Evolutionary conservation across 176 grass and related monocot genomes (phyloP), one percentile per base, ranked within the genome.

Genomic region (Zoysia japonica): DNA sequence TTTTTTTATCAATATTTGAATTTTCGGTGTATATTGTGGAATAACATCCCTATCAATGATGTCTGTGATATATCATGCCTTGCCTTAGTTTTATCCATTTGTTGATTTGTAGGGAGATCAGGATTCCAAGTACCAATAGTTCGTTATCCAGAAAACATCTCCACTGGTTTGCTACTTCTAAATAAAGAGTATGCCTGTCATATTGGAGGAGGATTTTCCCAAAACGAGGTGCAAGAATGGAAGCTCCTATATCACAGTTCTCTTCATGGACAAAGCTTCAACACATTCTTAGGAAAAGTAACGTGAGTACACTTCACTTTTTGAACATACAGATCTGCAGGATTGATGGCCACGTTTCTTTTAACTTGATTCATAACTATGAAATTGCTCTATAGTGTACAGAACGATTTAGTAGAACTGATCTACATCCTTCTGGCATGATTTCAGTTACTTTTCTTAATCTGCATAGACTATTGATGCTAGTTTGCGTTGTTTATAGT

Each of bases 101-200:
- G 77, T 77, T 94, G 95, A 44, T 88, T 67, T 89, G 77, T 77
- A 97, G 95, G 87, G 12, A 88, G 87, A 82, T 74, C 87, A 56
- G 92, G 92, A 53, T 92, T 88, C 84, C 87, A 90, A 89, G 74
- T 97, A 72, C 95, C 92, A 40, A 47, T 80, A 28, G 81, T 97
- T 78, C 72, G 90, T n/a, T 82, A 90, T 86, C 89, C 89, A 84
- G 84, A 89, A 63, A 90, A 89, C 75, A 59, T 87, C 63, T 83
- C 78, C 67, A 74, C 80, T 5, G 82, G 92, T 52, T 70, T 88
- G 69, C 75, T 90, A 71, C 77, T 94, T 54, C 79, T 97, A 72
- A 92, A 89, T 79, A 86, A 90, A 80, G 89, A 92, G 87, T 87
- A 88, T 90, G 95, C 89, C 49, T 97, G 95, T 91, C 91, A 97